Percentiles rank a stretch among this genome's conserved stretches.
Evolutionary conservation across 164 flowering plant genomes (phyloP).

Genomic region (Aristolochia californica): DNA sequence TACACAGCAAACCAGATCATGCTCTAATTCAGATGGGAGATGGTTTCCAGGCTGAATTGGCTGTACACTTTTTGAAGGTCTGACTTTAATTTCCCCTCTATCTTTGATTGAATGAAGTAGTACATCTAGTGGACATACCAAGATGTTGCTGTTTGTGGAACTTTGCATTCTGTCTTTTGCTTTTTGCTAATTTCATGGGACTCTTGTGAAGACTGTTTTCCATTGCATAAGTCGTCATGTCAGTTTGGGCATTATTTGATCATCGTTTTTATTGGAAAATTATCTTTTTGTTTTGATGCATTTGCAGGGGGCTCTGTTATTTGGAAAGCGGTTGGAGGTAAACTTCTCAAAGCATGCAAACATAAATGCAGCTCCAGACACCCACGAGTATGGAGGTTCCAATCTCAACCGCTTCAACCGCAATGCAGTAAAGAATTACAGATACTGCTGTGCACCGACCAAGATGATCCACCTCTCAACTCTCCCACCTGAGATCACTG

Average conservation of each 20-base stretch:
- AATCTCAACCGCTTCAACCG: conserved; percentile 95
- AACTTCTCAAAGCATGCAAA: conserved; percentile 83
- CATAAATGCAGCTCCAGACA: conserved; percentile 77
- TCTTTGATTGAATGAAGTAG: background rate
- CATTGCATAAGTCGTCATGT: background rate
- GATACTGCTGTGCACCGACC: conserved; percentile 97
- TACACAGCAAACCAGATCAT: conserved; percentile 94
- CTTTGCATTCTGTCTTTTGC: background rate
- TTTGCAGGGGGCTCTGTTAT: conserved; percentile 69
- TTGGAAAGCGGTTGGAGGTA: conserved; percentile 90
- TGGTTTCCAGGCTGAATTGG: conserved; percentile 97
- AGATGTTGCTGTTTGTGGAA: background rate
- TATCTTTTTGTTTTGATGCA: background rate
- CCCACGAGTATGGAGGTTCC: conserved; percentile 79
- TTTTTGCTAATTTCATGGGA: background rate
- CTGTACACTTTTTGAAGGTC: conserved; percentile 95
- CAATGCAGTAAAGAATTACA: conserved; percentile 90
- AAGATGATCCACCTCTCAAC: conserved; percentile 92
- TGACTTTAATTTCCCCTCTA: conserved; percentile 1
- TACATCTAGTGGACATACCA: background rate
- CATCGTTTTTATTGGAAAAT: background rate
- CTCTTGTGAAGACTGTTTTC: background rate
- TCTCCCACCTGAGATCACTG: conserved; percentile 73
- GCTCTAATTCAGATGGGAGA: conserved; percentile 95
- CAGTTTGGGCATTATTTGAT: background rate